Evolutionary conservation across 2,329 filamentous ascomycete species (phyloP), one percentile per base, ranked within the genome.

Genomic region (Leptographium flavum): DNA sequence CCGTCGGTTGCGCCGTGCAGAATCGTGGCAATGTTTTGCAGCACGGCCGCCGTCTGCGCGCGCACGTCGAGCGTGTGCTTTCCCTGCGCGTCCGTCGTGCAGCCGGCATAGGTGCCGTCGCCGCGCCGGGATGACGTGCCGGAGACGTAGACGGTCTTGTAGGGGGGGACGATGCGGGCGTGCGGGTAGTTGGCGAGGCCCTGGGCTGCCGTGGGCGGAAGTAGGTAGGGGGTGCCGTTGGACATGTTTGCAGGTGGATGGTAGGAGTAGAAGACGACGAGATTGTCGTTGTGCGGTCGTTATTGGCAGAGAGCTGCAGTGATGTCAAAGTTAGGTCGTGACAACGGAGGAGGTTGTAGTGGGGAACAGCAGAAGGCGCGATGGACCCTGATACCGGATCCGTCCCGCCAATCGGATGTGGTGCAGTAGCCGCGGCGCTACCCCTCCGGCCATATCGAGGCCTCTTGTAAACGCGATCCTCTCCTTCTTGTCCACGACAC

Each of bases 101-200:
- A 60, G 10, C 62, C 61, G 10, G 55, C 51, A 37, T 54, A 61
- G 6, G 53, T 57, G 19, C 62, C 62, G 22, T 62, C 60, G 14
- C 57, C 57, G 6, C 49, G 52, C 9, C 56, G 50, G 37, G 56
- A 58, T 3, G 62, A 58, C 8, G 57, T 65, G 17, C 62, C 63
- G 1, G 62, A 64, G 15, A 65, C 42, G 53, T 63, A 64, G 25
- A 65, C 57, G 15, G 60, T 64, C 43, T 62, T 53, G 3, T 53
- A 42, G 13, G 53, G 43, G 2, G 58, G 54, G 2, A 55, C 58
- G 33, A 59, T 46, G 32, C 61, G 58, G 3, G 61, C 62, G 28
- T 64, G 60, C 2, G 60, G 56, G 44, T 58, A 64, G 27, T 51
- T 49, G 17, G 56, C 60, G 3, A 50, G 45, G 4, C 57, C 56